Evolutionary conservation across 192 early-diverging fungal species (phyloP).

Genomic region (Backusella australiensis): DNA sequence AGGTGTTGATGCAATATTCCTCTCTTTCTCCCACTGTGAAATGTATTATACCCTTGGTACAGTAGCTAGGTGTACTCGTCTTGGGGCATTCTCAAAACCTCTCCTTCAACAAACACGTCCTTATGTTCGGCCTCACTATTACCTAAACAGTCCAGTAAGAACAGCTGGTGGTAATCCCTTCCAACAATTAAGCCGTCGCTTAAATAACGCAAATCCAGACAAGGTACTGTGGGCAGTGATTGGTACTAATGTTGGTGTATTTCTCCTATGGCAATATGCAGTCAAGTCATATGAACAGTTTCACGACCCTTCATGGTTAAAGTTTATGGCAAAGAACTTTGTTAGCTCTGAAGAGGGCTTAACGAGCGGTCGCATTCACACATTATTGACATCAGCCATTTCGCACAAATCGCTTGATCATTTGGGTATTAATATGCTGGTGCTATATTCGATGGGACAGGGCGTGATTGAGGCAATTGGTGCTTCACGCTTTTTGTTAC

Average conservation of each 20-base stretch:
- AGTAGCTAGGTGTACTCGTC: background rate
- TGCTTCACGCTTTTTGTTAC: constrained; percentile 38
- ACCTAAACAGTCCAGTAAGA: constrained; percentile 10
- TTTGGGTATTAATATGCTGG: constrained; percentile 47
- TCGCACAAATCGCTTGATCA: constrained; percentile 46
- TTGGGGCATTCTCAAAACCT: background rate
- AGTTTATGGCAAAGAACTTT: constrained; percentile 47
- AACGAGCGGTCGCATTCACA: constrained; percentile 41
- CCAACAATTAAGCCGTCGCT: constrained; percentile 3
- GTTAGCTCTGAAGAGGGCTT: constrained; percentile 35
- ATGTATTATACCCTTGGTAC: background rate
- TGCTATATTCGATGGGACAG: constrained; percentile 45
- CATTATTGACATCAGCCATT: constrained; percentile 43
- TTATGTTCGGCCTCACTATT: constrained; percentile 26
- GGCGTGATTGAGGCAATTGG: constrained; percentile 43
- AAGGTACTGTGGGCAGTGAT: constrained; percentile 41
- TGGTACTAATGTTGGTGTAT: constrained; percentile 42
- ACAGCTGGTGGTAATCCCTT: constrained; percentile 18
- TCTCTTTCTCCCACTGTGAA: background rate
- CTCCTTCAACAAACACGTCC: background rate
- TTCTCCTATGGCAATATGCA: constrained; percentile 48
- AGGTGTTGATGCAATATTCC: background rate
- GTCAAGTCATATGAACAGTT: constrained; percentile 38
- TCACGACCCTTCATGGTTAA: constrained; percentile 32
- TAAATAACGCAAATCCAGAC: constrained; percentile 29